Base-by-base conservation (phyloP, 805 yeast genomes). In the Lachancea dasiensis region DNA sequence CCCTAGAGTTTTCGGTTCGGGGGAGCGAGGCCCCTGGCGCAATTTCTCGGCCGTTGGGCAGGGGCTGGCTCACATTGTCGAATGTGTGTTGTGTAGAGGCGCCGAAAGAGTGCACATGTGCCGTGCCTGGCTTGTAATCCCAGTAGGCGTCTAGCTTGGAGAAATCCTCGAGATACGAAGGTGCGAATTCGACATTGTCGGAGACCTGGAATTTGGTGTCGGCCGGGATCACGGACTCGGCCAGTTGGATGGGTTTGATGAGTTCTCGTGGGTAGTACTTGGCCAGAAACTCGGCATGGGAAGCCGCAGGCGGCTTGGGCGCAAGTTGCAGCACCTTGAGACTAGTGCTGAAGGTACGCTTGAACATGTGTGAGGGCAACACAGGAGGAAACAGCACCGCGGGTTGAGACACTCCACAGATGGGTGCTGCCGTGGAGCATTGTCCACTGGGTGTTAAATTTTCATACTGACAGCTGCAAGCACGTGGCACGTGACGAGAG, bases 221-320 rank as follows among this genome's bases (percentile, higher is more conserved):
- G 34, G 73, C 67, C 14, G 95, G 90, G 36, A 87, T 77, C 14
- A 75, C 70, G 4, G 81, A 68, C 64, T 90, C 96, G 0, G 97
- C 85, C 31, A 81, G 70, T 49, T 82, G 69, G 48, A 92, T 86
- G 37, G 94, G 76, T 55, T 86, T 84, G 45, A 90, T 73, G 35
- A 89, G 70, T 41, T 80, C 82, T 22, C 87, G 85, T 6, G 90
- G 77, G 60, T 90, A 90, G 67, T 80, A 90, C 55, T 86, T 77
- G 32, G 75, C 61, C 48, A 89, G 51, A 28, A 61, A 48, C 19
- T 60, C 57, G 27, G 64, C 49, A 44, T 63, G 64, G 27, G 57
- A 35, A 16, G 24, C 11, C 14, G 34, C 15, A 9, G 38, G 32
- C 8, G 27, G 10, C 25, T 37, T 37, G 26, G 31, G 47, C 16